phyloP scores from a whole-genome alignment of 768 basidiomycete species.

The Suillus alpinus region DNA sequence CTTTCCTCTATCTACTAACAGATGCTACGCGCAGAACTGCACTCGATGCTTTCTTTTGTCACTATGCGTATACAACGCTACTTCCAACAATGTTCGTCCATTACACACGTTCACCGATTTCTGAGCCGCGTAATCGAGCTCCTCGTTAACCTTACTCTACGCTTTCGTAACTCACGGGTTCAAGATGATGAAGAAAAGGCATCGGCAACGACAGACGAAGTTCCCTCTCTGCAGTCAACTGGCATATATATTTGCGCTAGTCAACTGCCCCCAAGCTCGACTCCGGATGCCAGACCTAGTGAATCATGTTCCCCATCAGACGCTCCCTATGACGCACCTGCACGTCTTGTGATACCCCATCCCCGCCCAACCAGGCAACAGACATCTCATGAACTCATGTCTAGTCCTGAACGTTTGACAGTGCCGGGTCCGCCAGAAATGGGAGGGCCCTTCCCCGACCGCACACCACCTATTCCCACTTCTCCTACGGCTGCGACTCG shows the following conservation, averaged over 20 bases:
- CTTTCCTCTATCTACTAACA: not conserved
- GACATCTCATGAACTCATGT: not conserved
- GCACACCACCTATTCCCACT: not conserved
- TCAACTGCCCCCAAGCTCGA: not conserved
- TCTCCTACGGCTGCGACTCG: not conserved
- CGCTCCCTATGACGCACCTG: not conserved
- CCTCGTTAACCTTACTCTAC: not conserved
- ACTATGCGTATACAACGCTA: not conserved
- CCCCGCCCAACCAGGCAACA: conserved; percentile 4
- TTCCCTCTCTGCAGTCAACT: not conserved
- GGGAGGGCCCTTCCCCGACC: not conserved
- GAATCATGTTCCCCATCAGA: conserved; percentile 8
- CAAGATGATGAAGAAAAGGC: not conserved
- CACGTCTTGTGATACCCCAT: not conserved
- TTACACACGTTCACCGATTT: not conserved
- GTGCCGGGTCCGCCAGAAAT: not conserved
- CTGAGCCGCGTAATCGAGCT: not conserved
- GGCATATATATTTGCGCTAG: not conserved
- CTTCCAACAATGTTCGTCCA: not conserved
- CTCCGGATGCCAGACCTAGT: not conserved
- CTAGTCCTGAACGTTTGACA: not conserved
- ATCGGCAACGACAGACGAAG: not conserved
- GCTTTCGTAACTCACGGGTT: not conserved
- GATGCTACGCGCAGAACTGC: not conserved
- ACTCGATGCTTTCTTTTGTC: not conserved